These are phyloP conservation scores for Zygosaccharomyces bailii DNA, from an alignment of 805 yeast genomes.

Conservation along the genomic window DNA sequence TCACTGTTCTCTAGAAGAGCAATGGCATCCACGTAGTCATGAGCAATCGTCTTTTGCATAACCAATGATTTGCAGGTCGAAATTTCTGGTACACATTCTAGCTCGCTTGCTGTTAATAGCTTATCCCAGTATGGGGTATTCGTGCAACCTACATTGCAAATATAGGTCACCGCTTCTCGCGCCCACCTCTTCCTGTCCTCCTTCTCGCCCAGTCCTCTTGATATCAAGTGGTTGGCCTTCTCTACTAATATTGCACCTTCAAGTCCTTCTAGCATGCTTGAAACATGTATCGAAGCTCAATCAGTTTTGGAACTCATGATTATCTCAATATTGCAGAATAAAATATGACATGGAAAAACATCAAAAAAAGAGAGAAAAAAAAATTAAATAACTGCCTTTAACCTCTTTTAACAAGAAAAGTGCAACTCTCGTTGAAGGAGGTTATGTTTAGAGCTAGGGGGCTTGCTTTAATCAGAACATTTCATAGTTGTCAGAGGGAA, in stretches of 20 bases:
- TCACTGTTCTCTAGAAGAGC: slow-evolving; percentile 19
- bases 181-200: slow-evolving; percentile 17
- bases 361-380: neutral
- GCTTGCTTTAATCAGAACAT: neutral
- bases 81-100: slow-evolving; percentile 5
- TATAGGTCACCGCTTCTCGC: slow-evolving; percentile 15
- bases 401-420: too few relatives aligned
- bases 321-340: too few relatives aligned
- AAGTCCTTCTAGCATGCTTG: slow-evolving; percentile 10
- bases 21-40: slow-evolving; percentile 26
- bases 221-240: slow-evolving; percentile 18
- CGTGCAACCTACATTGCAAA: slow-evolving; percentile 12
- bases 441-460: neutral
- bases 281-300: too few relatives aligned
- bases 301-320: too few relatives aligned
- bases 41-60: slow-evolving; percentile 19
- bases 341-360: too few relatives aligned
- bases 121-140: slow-evolving; percentile 20
- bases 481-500: slow-evolving; percentile 7
- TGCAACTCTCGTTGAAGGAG: neutral
- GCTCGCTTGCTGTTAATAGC: slow-evolving; percentile 10
- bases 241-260: slow-evolving; percentile 20
- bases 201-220: slow-evolving; percentile 5
- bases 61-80: slow-evolving; percentile 2
- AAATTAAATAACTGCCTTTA: too few relatives aligned